phyloP scores from a whole-genome alignment of 306 rosid genomes.

The Vachellia pachyceras region DNA sequence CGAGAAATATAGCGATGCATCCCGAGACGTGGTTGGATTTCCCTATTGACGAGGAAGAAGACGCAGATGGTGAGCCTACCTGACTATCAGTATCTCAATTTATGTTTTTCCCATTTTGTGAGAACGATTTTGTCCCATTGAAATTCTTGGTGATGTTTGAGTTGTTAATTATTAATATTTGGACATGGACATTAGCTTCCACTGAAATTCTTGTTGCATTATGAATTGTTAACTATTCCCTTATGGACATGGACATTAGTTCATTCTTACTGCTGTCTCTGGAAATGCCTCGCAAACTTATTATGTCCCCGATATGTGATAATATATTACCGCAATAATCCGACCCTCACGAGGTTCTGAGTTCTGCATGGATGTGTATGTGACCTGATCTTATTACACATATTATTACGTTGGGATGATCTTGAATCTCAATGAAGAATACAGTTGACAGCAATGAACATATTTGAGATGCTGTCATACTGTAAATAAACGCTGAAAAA shows the following conservation, averaged over 20 bases:
- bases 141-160: background rate
- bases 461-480: background rate
- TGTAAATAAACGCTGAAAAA: background rate
- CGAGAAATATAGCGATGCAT: slow-evolving; percentile 91
- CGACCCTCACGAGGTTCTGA: background rate
- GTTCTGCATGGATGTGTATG: background rate
- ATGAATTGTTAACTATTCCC: background rate
- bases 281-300: background rate
- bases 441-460: background rate
- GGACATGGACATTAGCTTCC: background rate
- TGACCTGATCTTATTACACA: background rate
- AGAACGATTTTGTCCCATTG: background rate
- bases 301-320: background rate
- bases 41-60: slow-evolving; percentile 91
- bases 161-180: background rate
- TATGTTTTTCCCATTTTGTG: background rate
- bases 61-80: slow-evolving; percentile 61
- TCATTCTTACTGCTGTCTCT: background rate
- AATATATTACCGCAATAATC: background rate
- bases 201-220: background rate
- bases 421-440: background rate
- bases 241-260: background rate
- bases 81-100: background rate
- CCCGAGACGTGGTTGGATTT: slow-evolving; percentile 99
- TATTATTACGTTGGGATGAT: background rate